phyloP scores from a whole-genome alignment of 306 rosid genomes.

The Gynostemma pentaphyllum region DNA sequence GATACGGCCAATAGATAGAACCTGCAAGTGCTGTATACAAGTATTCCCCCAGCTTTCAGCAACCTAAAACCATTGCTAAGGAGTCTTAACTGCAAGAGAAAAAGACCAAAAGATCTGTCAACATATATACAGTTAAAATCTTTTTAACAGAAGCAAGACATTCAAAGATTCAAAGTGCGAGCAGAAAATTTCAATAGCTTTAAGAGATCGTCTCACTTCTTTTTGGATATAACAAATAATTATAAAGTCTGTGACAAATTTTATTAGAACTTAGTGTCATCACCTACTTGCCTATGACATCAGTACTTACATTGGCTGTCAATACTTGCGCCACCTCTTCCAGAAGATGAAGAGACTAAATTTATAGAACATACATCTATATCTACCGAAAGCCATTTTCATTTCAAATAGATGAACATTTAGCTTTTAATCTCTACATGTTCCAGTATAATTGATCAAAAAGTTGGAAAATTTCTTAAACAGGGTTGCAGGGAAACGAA shows the following conservation, averaged over 20 bases:
- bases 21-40: conserved; percentile 98
- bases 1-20: conserved; percentile 16
- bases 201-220: background rate
- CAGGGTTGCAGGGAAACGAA: background rate
- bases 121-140: conserved; percentile 3
- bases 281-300: background rate
- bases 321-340: too few relatives aligned
- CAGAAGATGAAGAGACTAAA: background rate
- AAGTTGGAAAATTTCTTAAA: background rate
- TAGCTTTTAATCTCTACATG: background rate
- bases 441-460: background rate
- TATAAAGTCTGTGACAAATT: background rate
- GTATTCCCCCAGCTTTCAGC: conserved; percentile 67
- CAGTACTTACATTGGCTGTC: too few relatives aligned
- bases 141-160: background rate
- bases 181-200: background rate
- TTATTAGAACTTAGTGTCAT: background rate
- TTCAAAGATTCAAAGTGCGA: background rate
- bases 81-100: conserved; percentile 56
- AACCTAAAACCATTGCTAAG: conserved; percentile 73
- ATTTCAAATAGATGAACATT: background rate
- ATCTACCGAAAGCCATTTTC: background rate
- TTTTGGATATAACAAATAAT: background rate
- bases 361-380: background rate
- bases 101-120: background rate